Evolutionary conservation across 768 basidiomycete species (phyloP), one percentile per base, ranked within the genome.

Genomic region (Lyophyllum shimeji): DNA sequence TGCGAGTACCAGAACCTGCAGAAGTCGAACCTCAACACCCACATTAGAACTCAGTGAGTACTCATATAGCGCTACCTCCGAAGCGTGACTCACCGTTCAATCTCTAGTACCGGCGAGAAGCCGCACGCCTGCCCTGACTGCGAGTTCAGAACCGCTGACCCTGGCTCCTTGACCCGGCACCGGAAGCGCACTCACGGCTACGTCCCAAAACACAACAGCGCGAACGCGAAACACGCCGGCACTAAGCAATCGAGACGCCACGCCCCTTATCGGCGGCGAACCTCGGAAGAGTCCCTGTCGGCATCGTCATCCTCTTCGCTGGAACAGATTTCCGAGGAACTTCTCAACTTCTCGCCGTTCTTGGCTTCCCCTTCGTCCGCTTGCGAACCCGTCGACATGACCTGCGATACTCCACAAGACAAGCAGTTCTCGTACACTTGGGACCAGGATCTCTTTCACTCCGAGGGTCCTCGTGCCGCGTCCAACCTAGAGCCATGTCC

Each of bases 1-100:
- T 72, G 72, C 52, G 37, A 48, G 6, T 69, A 68, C 56, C 59
- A 63, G 50, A 66, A 53, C n/a, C 59, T 71, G 7, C 72, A 74
- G 43, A 65, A 60, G 46, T 68, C 68, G 3, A 74, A 74, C 45
- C 45, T 74, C 2, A 63, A 64, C 18, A 71, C 71, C n/a, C 72
- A 74, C 56, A 61, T 65, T 24, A 58, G 60, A 37, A 69, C 56
- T 27, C 72, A 74, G 71, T 72, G 55, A 59, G 67, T 63, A n/a
- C n/a, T n/a, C n/a, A n/a, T n/a, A 40, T 7, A 9, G 27, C 40
- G 2, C 17, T 39, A 17, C 13, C 17, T 33, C 33, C 1, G 1
- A 24, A 0, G 9, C 46, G 11, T 12, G 31, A 43, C 49, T 56
- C 17, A 57, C 34, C 34, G 4, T 46, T 20, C 40, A 18, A 21